Base-by-base conservation (phyloP, 2,329 filamentous ascomycete species). In the Tolypocladium album region DNA sequence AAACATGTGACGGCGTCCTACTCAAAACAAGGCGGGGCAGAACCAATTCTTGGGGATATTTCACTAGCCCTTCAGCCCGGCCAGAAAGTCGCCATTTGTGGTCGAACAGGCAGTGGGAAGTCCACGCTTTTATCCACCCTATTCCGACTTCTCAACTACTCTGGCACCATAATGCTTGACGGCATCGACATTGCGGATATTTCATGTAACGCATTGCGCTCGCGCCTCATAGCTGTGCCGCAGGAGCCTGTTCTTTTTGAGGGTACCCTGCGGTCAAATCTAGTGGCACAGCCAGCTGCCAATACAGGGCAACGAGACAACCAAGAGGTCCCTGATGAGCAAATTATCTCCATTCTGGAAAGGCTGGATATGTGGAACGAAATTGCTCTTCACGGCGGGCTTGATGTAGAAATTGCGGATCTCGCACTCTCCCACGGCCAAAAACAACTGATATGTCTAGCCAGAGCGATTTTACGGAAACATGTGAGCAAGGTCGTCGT, bases 181-280 rank as follows among this genome's bases (percentile, higher is more conserved):
- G 70, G 64, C 24, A 58, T 77, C 0, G 68, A 74, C 1, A 70
- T 78, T 4, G 42, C 67, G 50, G 62, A 61, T 1, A 67, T 83
- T 15, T 64, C 76, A 43, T 74, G 76, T 3, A 31, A 69, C 1
- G 63, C 67, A 0, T 68, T 83, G 0, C 77, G 80, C 4, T 67
- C 73, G 24, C 74, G 72, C 6, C 67, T 83, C 45, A 77, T 79
- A 53, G 75, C 76, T 15, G 65, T 83, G 1, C 77, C 81, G 0
- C 81, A 84, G 65, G 79, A 83, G 9, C 67, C 78, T 0, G 73
- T 79, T 8, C 78, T 82, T 64, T 67, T 82, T 3, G 74, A 73
- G 1, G 76, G 73, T 36, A 74, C 71, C 1, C 70, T 77, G 56
- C 68, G 67, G 13, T 56, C 66, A 3, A 64, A 60, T 36, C 34